Conservation (phyloP, 306 rosid species). For the Pyrus communis region DNA sequence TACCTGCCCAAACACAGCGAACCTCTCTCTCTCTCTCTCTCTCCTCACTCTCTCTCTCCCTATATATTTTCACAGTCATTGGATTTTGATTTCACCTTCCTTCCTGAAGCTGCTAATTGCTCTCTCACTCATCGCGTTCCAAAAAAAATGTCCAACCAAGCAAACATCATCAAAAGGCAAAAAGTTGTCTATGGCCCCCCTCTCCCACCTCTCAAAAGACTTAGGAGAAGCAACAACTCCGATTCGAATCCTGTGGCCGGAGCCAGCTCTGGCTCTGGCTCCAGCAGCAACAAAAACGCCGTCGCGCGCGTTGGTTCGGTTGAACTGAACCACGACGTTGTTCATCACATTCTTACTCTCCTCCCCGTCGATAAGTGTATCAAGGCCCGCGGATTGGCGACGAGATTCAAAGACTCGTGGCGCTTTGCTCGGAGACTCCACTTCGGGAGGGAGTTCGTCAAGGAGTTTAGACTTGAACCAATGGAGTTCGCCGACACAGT, state of each 20-base stretch:
- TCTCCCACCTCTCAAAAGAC: too few relatives aligned
- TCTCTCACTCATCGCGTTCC: not conserved
- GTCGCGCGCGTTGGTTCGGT: not conserved
- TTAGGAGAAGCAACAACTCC: not conserved
- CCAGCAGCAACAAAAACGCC: too few relatives aligned
- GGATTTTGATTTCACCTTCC: not conserved
- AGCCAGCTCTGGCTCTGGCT: not conserved
- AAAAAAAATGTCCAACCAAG: not conserved
- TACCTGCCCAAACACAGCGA: not conserved
- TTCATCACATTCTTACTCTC: constrained; percentile 17
- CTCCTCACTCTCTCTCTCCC: not conserved
- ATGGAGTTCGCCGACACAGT: not conserved
- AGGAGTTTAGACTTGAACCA: fast-evolving
- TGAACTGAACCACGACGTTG: not conserved
- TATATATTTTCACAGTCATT: not conserved
- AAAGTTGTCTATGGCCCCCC: not conserved
- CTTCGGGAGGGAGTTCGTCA: constrained; percentile 10
- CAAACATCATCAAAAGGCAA: not conserved
- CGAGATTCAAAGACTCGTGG: constrained; percentile 1
- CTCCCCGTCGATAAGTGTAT: constrained; percentile 20
- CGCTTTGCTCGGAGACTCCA: not conserved
- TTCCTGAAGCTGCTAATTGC: not conserved
- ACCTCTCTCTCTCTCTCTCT: not conserved
- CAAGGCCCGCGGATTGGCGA: not conserved
- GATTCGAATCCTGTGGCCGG: not conserved